phyloP scores from a whole-genome alignment of 176 grass and related monocot species.

The Panicum miliaceum region DNA sequence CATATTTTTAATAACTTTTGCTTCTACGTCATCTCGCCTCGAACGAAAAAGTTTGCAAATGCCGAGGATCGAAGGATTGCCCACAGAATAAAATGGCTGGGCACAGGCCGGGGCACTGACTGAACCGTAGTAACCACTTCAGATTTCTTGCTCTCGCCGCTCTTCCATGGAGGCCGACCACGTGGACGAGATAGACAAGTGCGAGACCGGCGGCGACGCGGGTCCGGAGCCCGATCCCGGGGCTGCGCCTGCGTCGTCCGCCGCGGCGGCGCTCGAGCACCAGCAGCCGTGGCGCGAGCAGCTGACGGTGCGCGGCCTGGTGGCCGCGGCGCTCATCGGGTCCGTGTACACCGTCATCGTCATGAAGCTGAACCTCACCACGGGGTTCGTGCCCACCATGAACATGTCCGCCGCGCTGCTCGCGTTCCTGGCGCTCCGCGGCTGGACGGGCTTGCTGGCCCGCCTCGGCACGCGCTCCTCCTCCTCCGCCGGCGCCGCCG shows the following conservation, averaged over 20 bases:
- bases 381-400: conserved; percentile 77
- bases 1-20: background rate
- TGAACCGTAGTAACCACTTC: background rate
- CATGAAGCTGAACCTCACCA: conserved; percentile 82
- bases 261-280: conserved; percentile 4
- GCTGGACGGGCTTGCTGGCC: conserved; percentile 63
- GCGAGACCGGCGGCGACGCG: conserved; percentile 15
- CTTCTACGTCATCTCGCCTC: background rate
- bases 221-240: conserved; percentile 1
- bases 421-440: conserved; percentile 75
- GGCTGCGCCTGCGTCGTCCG: background rate
- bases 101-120: background rate
- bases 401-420: conserved; percentile 88
- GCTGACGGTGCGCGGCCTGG: conserved; percentile 66
- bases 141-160: background rate
- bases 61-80: background rate
- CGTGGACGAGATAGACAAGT: conserved; percentile 33
- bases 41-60: background rate
- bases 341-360: conserved; percentile 81
- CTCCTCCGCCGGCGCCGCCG: conserved; percentile 8
- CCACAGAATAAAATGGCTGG: no score
- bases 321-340: conserved; percentile 69
- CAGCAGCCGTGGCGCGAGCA: conserved; percentile 63
- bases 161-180: conserved; percentile 33
- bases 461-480: conserved; percentile 26